A percentile compares a stretch with the other conserved stretches of the same genome.
These are phyloP conservation scores for Moniliophthora roreri DNA, from an alignment of 1,284 basidiomycete species.

Conservation along the genomic window DNA sequence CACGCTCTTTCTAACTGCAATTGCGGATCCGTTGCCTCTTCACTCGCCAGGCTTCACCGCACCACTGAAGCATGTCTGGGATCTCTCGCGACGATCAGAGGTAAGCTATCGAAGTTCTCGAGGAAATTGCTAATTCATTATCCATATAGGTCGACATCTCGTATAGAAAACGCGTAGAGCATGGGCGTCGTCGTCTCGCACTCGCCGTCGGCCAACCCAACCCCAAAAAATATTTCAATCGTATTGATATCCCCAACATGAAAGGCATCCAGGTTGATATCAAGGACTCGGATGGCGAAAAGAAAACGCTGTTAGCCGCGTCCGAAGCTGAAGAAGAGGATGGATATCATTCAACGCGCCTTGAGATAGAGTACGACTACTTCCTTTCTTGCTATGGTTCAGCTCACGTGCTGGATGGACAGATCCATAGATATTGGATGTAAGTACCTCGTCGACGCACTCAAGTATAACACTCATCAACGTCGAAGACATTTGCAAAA, in stretches of 20 bases:
- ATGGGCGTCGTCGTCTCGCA: conserved; percentile 40
- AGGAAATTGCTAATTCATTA: too few species aligned
- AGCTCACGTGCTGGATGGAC: not conserved
- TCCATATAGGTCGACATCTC: too few species aligned
- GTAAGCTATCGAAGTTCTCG: too few species aligned
- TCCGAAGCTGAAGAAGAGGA: conserved; percentile 29
- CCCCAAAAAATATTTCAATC: conserved; percentile 19
- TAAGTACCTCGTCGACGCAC: not conserved
- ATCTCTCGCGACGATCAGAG: too few species aligned
- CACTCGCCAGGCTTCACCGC: not conserved
- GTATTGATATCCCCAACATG: not conserved
- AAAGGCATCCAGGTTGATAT: conserved; percentile 30
- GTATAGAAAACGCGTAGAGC: conserved; percentile 45
- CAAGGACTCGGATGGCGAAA: conserved; percentile 1
- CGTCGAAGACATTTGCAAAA: conserved; percentile 44
- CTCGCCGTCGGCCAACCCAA: conserved; percentile 39
- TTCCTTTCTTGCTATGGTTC: not conserved
- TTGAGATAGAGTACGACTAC: conserved; percentile 49
- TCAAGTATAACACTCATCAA: not conserved
- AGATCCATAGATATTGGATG: conserved; percentile 31
- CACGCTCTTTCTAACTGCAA: not conserved
- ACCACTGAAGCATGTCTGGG: not conserved
- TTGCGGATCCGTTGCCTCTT: not conserved
- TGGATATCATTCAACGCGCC: conserved; percentile 47
- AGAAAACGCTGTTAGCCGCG: not conserved